A percentile compares a stretch with the other conserved stretches of the same genome.
phyloP scores from a whole-genome alignment of 148 eudicot species.

The Rhododendron kiyosumense region DNA sequence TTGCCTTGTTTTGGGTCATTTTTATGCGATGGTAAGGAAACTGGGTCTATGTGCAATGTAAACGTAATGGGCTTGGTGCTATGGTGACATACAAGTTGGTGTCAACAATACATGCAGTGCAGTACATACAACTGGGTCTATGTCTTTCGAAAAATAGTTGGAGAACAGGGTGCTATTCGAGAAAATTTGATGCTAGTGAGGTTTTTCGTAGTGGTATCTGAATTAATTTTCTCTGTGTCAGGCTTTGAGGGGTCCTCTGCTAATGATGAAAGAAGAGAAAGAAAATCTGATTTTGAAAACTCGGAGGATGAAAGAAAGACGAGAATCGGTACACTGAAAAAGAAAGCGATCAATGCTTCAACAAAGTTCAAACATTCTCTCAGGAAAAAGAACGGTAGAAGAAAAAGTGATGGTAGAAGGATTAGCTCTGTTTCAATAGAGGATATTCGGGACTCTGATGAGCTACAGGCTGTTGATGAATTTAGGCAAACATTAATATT shows the following conservation, averaged over 20 bases:
- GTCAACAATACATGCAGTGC: background rate
- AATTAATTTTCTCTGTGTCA: constrained; percentile 18
- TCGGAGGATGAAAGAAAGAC: constrained; percentile 95
- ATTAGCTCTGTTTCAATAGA: constrained; percentile 89
- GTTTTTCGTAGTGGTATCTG: background rate
- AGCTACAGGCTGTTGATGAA: constrained; percentile 59
- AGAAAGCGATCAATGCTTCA: constrained; percentile 92
- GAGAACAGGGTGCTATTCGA: background rate
- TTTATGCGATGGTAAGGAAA: background rate
- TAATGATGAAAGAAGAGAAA: constrained; percentile 77
- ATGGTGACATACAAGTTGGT: background rate
- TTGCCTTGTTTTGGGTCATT: background rate
- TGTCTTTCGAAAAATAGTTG: background rate
- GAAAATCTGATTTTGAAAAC: constrained; percentile 90
- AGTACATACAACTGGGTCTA: too few species aligned
- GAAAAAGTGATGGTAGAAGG: constrained; percentile 72
- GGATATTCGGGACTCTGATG: constrained; percentile 85
- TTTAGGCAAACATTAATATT: constrained; percentile 57
- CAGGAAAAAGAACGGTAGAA: constrained; percentile 74
- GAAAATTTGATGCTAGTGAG: background rate
- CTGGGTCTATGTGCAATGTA: background rate
- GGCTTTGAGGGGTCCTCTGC: constrained; percentile 89
- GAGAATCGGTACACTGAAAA: constrained; percentile 71
- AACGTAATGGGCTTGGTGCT: background rate
- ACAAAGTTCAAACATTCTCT: constrained; percentile 81